Percentiles rank a stretch among this genome's conserved stretches.
Evolutionary conservation across 2,329 filamentous ascomycete species (phyloP).

Genomic region (Hortaea sp.): DNA sequence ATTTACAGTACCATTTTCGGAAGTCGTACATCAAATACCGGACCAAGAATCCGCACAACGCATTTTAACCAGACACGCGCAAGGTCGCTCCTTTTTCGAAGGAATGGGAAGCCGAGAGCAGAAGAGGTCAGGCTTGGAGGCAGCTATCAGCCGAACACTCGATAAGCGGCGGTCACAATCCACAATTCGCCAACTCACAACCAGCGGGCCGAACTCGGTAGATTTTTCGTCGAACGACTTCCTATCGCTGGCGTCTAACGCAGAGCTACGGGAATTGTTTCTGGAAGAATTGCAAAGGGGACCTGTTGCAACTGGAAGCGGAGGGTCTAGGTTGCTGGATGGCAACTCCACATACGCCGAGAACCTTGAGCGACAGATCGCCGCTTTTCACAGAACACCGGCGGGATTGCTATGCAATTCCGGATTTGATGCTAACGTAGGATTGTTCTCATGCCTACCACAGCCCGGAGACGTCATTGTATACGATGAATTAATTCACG

Average conservation of each 20-base stretch:
- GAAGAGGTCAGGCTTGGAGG: slow-evolving; percentile 12
- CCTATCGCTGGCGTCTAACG: slow-evolving; percentile 45
- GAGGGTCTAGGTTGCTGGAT: slow-evolving; percentile 54
- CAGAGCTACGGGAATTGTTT: slow-evolving; percentile 38
- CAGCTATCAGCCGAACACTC: slow-evolving; percentile 20
- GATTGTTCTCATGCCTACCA: slow-evolving; percentile 38
- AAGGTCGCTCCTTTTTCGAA: too few relatives aligned
- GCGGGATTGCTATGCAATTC: slow-evolving; percentile 51
- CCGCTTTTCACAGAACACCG: slow-evolving; percentile 49
- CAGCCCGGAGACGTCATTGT: slow-evolving; percentile 45
- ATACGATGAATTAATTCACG: slow-evolving; percentile 68
- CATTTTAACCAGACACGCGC: too few relatives aligned
- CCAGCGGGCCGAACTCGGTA: slow-evolving; percentile 27
- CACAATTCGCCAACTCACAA: slow-evolving; percentile 39
- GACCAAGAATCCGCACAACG: too few relatives aligned
- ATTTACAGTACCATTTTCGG: background rate
- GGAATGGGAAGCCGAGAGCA: too few relatives aligned
- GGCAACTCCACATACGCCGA: slow-evolving; percentile 55
- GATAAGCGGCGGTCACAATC: slow-evolving; percentile 33
- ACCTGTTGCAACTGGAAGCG: slow-evolving; percentile 38
- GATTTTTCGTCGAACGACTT: slow-evolving; percentile 62
- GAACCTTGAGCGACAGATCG: slow-evolving; percentile 48
- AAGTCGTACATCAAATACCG: background rate
- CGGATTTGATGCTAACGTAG: slow-evolving; percentile 41
- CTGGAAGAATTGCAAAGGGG: slow-evolving; percentile 33